Percentiles rank a stretch among this genome's conserved stretches.
Conservation (phyloP, 257 asterid species). For the Voacanga thouarsii region DNA sequence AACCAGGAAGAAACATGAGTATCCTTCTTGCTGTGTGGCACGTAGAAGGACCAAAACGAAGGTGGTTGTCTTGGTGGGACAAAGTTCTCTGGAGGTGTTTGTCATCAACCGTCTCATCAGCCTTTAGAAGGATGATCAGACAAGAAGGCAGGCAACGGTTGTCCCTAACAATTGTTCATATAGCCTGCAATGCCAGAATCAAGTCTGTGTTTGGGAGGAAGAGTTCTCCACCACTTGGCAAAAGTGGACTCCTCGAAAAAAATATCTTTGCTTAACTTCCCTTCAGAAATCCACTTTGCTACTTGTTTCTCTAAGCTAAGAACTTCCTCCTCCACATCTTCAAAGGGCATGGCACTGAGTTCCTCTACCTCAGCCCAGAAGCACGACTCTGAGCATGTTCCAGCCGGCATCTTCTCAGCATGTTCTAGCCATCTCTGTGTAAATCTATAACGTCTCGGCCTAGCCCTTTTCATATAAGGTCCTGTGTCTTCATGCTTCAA, state of each 20-base stretch:
- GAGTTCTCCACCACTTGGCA: conserved; percentile 76
- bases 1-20: too few species aligned
- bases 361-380: conserved; percentile 97
- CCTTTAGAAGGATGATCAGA: not conserved
- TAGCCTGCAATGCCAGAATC: conserved; percentile 41
- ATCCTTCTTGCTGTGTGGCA: too few species aligned
- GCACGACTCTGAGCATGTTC: conserved; percentile 54
- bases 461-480: conserved; percentile 66
- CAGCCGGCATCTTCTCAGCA: conserved; percentile 40
- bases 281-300: conserved; percentile 36
- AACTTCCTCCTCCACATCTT: conserved; percentile 36
- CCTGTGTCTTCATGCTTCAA: conserved; percentile 74
- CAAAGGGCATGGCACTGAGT: conserved; percentile 42
- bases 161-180: conserved; percentile 20
- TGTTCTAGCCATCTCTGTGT: conserved; percentile 82
- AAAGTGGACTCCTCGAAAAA: conserved; percentile 73
- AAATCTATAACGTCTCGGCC: conserved; percentile 67
- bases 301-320: conserved; percentile 47
- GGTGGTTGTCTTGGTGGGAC: too few species aligned
- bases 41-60: too few species aligned
- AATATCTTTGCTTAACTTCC: conserved; percentile 45
- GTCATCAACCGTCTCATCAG: not conserved
- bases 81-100: not conserved
- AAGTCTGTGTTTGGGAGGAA: conserved; percentile 50
- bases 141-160: not conserved